phyloP scores from a whole-genome alignment of 1,284 basidiomycete genomes.

The Malassezia brasiliensis region DNA sequence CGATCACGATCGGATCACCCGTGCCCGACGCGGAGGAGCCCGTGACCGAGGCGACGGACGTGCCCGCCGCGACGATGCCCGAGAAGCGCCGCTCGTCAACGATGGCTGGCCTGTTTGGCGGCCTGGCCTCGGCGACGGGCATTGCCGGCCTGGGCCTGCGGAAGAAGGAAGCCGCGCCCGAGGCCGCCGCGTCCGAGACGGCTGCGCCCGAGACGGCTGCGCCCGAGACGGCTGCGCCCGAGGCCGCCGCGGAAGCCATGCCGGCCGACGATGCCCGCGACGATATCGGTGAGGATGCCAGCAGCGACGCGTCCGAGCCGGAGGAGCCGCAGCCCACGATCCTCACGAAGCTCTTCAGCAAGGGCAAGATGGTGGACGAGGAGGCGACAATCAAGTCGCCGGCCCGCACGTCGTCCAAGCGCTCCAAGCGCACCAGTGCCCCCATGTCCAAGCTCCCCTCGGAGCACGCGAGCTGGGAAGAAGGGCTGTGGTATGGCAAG shows the following conservation, averaged over 20 bases:
- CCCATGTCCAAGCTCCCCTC: neutral
- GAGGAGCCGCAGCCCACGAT: neutral
- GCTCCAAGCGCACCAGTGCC: neutral
- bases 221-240: neutral
- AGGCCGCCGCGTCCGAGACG: neutral
- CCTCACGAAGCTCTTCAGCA: neutral
- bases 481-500: constrained; percentile 16
- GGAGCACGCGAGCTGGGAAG: constrained; percentile 16
- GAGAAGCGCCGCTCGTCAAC: neutral
- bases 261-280: neutral
- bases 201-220: neutral
- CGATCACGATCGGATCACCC: neutral
- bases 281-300: neutral
- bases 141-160: neutral
- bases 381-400: neutral
- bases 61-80: neutral
- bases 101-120: neutral
- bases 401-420: neutral
- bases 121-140: neutral
- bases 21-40: neutral
- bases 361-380: neutral
- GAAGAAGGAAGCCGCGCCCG: neutral
- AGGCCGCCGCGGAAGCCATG: neutral
- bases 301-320: neutral
- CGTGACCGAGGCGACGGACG: neutral